Evolutionary conservation across 2,329 filamentous ascomycete species (phyloP).

Genomic region (Arachnomyces sp.): DNA sequence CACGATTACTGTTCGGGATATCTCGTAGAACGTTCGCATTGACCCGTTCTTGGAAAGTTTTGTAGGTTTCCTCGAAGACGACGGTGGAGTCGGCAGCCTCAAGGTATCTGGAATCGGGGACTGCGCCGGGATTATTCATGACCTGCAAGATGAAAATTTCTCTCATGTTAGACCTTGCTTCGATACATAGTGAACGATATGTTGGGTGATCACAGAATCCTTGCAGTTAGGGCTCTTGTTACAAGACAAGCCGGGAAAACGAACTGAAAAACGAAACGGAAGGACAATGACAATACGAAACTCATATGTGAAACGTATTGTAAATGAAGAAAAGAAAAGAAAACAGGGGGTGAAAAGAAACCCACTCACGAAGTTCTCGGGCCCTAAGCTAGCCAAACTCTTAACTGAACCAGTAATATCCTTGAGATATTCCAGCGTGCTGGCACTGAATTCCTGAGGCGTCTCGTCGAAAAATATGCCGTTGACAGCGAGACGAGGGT

Average conservation of each 20-base stretch:
- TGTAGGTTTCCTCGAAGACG: constrained; percentile 38
- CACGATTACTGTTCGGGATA: constrained; percentile 25
- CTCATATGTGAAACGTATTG: neutral
- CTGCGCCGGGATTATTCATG: constrained; percentile 40
- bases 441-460: constrained; percentile 29
- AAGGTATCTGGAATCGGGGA: constrained; percentile 35
- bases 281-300: neutral
- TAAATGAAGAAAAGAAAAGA: neutral
- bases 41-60: constrained; percentile 27
- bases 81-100: constrained; percentile 37
- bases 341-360: constrained; percentile 7
- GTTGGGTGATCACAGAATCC: constrained; percentile 8
- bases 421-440: constrained; percentile 25
- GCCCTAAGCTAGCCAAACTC: constrained; percentile 24
- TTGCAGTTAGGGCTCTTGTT: constrained; percentile 12
- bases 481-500: constrained; percentile 32
- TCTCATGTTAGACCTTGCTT: too few relatives aligned
- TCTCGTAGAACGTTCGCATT: constrained; percentile 24
- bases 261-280: constrained; percentile 1
- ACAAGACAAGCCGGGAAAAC: constrained; percentile 1
- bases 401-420: constrained; percentile 26
- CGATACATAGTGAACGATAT: constrained; percentile 15
- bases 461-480: constrained; percentile 46
- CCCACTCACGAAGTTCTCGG: constrained; percentile 30
- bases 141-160: constrained; percentile 24